Evolutionary conservation across 257 asterid genomes (phyloP).

Genomic region (Solanum lycopersicoides): DNA sequence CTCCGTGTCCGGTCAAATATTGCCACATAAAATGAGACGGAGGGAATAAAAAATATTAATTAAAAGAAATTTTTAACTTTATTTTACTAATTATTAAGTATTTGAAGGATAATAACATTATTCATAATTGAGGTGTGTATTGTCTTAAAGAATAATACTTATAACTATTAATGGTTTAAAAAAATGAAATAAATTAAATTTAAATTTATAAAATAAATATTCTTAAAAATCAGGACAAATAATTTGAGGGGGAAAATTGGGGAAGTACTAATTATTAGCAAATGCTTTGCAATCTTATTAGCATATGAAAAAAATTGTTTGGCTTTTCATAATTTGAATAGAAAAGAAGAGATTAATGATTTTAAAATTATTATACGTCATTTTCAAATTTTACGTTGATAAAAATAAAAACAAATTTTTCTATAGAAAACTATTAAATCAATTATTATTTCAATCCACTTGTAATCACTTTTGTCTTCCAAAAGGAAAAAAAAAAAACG

Average conservation of each 20-base stretch:
- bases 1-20: too few species aligned
- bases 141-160: not conserved
- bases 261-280: not conserved
- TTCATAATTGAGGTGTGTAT: not conserved
- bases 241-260: too few species aligned
- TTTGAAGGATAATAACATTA: not conserved
- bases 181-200: not conserved
- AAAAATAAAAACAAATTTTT: not conserved
- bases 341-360: too few species aligned
- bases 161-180: not conserved
- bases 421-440: not conserved
- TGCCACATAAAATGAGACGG: too few species aligned
- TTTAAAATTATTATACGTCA: not conserved
- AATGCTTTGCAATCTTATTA: not conserved
- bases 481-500: not conserved
- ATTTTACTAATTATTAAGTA: fast-evolving
- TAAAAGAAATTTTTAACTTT: too few species aligned
- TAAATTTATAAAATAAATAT: not conserved
- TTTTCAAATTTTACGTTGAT: not conserved
- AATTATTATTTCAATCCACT: not conserved
- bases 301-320: not conserved
- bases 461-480: not conserved
- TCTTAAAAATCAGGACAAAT: not conserved
- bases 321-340: too few species aligned
- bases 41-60: not conserved